Base-by-base conservation (phyloP, 768 basidiomycete genomes). In the Boletus speciosus region DNA sequence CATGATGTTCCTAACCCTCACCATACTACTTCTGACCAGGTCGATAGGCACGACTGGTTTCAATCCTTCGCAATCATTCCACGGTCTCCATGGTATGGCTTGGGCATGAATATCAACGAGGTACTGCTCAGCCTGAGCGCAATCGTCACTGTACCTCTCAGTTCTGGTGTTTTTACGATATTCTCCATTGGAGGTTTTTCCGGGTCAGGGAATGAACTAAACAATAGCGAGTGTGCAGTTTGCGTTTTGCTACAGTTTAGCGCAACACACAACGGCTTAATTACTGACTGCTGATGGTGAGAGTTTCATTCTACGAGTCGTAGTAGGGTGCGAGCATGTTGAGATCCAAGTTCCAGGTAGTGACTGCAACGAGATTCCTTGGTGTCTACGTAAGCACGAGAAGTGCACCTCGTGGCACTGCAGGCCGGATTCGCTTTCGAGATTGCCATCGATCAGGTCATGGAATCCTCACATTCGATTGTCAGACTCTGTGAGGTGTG, bases 401-500 rank as follows among this genome's bases (percentile, higher is more conserved):
- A 16, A 25, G 41, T 3, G 2, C 14, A 27, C 6, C 10, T 21
- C 29, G 10, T 23, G 23, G 23, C 25, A 25, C 27, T 27, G 27
- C 25, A 3, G 4, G 25, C 25, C 23, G 23, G 29, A 11, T 14
- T 31, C 29, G 14, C 11, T 14, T 14, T 32, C n/a, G 14, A 45
- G 44, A 34, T 34, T 25, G 12, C 29, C 5, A 57, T 51, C 32
- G 38, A 49, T 45, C 39, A n/a, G 40, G 7, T 10, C 16, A 61
- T 49, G 47, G 36, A 10, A 3, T 1, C n/a, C 31, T 35, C 54
- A 46, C 15, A 35, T 6, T 19, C 38, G 3, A 38, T 16, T 1
- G 47, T 36, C n/a, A 49, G 29, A 11, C 47, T 58, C 8, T 62
- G 61, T 19, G 15, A 37, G 14, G 49, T 37, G 6, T 51, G 52